These are phyloP conservation scores for Copromyces sp. DNA, from an alignment of 495 filamentous ascomycete species.

Conservation along the genomic window DNA sequence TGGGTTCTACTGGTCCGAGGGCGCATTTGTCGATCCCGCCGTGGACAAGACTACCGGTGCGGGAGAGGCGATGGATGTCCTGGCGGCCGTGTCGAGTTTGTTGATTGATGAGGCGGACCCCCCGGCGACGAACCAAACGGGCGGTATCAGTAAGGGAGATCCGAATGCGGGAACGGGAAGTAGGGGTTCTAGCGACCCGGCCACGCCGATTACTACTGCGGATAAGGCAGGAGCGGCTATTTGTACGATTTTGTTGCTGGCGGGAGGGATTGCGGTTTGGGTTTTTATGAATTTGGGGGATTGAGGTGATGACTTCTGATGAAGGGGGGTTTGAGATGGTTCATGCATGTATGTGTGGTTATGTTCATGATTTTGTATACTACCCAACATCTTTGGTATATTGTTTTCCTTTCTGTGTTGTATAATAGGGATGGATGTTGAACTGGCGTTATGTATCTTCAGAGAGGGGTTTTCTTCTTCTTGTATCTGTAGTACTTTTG, in stretches of 20 bases:
- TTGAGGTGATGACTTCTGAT: not conserved
- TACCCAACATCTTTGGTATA: not conserved
- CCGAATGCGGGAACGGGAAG: slow-evolving; percentile 8
- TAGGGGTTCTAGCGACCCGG: not conserved
- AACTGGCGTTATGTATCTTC: not conserved
- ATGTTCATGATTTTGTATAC: not conserved
- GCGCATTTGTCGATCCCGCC: slow-evolving; percentile 53
- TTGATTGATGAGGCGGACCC: slow-evolving; percentile 23
- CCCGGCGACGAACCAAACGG: slow-evolving; percentile 17
- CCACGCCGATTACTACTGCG: slow-evolving; percentile 12
- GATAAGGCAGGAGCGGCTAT: slow-evolving; percentile 22
- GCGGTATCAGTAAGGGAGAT: slow-evolving; percentile 19
- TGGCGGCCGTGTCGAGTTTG: slow-evolving; percentile 51
- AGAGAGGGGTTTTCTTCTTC: too few species aligned
- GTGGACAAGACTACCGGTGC: slow-evolving; percentile 53
- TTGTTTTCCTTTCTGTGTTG: not conserved
- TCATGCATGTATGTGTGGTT: not conserved
- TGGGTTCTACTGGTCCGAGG: slow-evolving; percentile 39
- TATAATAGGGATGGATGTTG: not conserved
- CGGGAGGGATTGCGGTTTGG: slow-evolving; percentile 10
- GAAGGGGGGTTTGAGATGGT: not conserved
- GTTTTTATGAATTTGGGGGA: slow-evolving; percentile 23
- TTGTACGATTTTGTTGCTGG: slow-evolving; percentile 18
- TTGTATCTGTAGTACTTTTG: not conserved
- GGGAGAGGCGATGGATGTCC: slow-evolving; percentile 58